Evolutionary conservation across 768 basidiomycete species (phyloP).

Genomic region (Thelephora ganbajun): DNA sequence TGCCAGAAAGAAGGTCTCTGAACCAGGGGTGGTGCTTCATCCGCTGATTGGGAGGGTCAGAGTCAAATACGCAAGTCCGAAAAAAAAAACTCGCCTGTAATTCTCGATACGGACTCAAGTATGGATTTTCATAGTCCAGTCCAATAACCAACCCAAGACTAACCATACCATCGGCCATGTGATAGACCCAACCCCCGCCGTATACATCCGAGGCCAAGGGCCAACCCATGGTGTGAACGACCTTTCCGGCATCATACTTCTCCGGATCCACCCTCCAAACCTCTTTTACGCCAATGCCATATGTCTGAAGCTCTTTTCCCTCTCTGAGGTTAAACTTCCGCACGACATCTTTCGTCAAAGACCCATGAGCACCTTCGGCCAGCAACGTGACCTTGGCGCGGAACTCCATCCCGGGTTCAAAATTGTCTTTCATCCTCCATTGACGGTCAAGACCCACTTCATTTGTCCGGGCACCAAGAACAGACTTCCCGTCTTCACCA

Average conservation of each 20-base stretch:
- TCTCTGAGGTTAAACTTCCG: slow-evolving; percentile 60
- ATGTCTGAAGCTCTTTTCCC: slow-evolving; percentile 75
- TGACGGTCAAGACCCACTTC: slow-evolving; percentile 84
- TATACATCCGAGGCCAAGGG: slow-evolving; percentile 72
- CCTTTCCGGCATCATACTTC: slow-evolving; percentile 56
- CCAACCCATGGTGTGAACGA: slow-evolving; percentile 94
- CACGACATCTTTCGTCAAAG: slow-evolving; percentile 69
- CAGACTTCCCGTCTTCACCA: slow-evolving; percentile 41
- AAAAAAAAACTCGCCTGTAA: slow-evolving; percentile 51
- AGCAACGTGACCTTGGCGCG: slow-evolving; percentile 82
- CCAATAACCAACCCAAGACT: slow-evolving; percentile 87
- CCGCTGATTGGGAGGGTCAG: slow-evolving; percentile 28
- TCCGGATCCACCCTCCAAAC: slow-evolving; percentile 78
- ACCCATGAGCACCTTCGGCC: slow-evolving; percentile 92
- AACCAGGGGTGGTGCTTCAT: slow-evolving; percentile 98
- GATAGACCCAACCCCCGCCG: slow-evolving; percentile 91
- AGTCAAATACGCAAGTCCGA: slow-evolving; percentile 4
- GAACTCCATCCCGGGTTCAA: slow-evolving; percentile 96
- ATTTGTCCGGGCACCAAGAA: slow-evolving; percentile 79
- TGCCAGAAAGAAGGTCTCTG: slow-evolving; percentile 59
- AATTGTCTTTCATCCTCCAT: slow-evolving; percentile 66
- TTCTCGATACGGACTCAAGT: slow-evolving; percentile 82
- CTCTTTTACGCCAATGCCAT: slow-evolving; percentile 92
- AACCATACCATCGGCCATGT: slow-evolving; percentile 87
- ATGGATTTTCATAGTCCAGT: slow-evolving; percentile 90